phyloP scores from a whole-genome alignment of 192 early-diverging fungal genomes.

The Backusella liffmaniae region DNA sequence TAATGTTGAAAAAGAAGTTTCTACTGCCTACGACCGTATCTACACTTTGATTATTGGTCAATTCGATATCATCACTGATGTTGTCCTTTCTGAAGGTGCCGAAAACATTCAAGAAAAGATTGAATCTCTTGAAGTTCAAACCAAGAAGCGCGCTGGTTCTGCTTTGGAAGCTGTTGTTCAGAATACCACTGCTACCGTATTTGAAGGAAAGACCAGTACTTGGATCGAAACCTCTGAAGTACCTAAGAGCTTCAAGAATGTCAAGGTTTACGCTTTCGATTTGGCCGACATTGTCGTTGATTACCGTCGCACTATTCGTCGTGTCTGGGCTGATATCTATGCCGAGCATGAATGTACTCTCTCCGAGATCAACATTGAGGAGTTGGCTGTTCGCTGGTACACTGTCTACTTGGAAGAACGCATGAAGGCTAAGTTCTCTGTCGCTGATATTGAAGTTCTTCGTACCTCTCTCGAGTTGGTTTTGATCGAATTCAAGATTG shows the following conservation, averaged over 20 bases:
- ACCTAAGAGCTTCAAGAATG: constrained; percentile 14
- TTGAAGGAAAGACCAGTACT: constrained; percentile 26
- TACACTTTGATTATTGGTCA: background rate
- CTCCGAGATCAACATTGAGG: background rate
- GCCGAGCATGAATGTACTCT: background rate
- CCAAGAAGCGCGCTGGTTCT: constrained; percentile 3
- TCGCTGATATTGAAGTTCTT: constrained; percentile 11
- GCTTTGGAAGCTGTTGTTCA: constrained; percentile 13
- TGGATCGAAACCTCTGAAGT: constrained; percentile 27
- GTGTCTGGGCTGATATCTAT: constrained; percentile 9
- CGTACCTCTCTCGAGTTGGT: background rate
- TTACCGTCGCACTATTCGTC: constrained; percentile 7
- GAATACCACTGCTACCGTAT: constrained; percentile 9
- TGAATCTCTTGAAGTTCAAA: background rate
- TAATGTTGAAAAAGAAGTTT: constrained; percentile 10
- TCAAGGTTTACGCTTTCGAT: constrained; percentile 25
- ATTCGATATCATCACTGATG: background rate
- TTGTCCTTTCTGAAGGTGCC: background rate
- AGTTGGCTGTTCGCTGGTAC: constrained; percentile 23
- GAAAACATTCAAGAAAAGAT: constrained; percentile 13
- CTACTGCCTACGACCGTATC: constrained; percentile 5
- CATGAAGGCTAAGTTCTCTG: background rate
- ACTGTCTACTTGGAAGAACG: constrained; percentile 6
- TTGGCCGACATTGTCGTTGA: constrained; percentile 20
- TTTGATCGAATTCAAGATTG: constrained; percentile 13